Evolutionary conservation across 805 yeast genomes (phyloP).

Genomic region (Blastobotrys muscicola): DNA sequence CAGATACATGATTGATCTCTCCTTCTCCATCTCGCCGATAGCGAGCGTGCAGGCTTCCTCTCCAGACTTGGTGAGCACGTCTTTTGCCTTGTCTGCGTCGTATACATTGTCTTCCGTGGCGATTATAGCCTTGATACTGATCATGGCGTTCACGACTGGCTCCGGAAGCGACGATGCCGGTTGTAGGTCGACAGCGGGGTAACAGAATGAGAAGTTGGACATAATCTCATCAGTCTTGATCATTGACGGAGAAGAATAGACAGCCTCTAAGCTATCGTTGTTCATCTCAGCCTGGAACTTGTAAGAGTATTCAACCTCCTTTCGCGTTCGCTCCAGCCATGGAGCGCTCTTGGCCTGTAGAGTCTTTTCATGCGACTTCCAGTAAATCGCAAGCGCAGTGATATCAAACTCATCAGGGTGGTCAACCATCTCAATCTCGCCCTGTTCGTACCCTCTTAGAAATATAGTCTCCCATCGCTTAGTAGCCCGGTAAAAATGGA

Average conservation of each 20-base stretch:
- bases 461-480: slow-evolving; percentile 61
- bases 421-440: slow-evolving; percentile 30
- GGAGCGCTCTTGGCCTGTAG: slow-evolving; percentile 18
- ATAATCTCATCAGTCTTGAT: slow-evolving; percentile 55
- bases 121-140: slow-evolving; percentile 39
- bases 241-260: slow-evolving; percentile 53
- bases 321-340: slow-evolving; percentile 15
- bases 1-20: slow-evolving; percentile 32
- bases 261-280: slow-evolving; percentile 28
- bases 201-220: slow-evolving; percentile 34
- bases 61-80: slow-evolving; percentile 37
- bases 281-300: slow-evolving; percentile 20
- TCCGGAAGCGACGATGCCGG: not conserved
- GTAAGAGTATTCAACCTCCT: slow-evolving; percentile 38
- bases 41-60: slow-evolving; percentile 43
- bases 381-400: slow-evolving; percentile 44
- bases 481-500: slow-evolving; percentile 44
- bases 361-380: slow-evolving; percentile 48
- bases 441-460: slow-evolving; percentile 47
- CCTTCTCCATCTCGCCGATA: slow-evolving; percentile 37
- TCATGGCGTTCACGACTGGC: slow-evolving; percentile 11
- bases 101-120: slow-evolving; percentile 43
- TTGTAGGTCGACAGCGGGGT: slow-evolving; percentile 5
- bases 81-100: slow-evolving; percentile 37
- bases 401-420: slow-evolving; percentile 39